These are phyloP conservation scores for Trametes gibbosa DNA, from an alignment of 768 basidiomycete genomes.

Conservation along the genomic window DNA sequence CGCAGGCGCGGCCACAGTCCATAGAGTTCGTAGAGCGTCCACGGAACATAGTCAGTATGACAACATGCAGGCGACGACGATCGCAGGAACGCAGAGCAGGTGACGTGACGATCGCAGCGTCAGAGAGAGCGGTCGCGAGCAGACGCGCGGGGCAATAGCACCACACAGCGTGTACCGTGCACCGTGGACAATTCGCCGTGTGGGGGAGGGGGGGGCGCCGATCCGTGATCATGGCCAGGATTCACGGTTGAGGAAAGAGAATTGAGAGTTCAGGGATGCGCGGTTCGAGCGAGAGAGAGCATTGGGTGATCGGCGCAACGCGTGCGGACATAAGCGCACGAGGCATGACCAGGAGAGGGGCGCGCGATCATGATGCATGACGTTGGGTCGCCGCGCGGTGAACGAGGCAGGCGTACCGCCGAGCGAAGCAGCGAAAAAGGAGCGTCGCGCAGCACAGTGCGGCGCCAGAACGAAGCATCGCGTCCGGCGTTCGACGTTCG, in stretches of 20 bases:
- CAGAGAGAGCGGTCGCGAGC: too few relatives aligned
- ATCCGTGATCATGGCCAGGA: conserved; percentile 17
- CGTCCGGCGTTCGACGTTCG: conserved; percentile 6
- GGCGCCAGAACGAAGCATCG: background rate
- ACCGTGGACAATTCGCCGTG: too few relatives aligned
- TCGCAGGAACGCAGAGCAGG: conserved; percentile 6
- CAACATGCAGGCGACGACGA: background rate
- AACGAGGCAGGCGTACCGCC: conserved; percentile 3
- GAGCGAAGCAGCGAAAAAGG: background rate
- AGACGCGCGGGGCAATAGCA: too few relatives aligned
- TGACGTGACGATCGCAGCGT: conserved; percentile 13
- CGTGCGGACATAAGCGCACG: too few relatives aligned
- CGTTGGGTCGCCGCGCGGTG: too few relatives aligned
- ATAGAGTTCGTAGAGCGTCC: background rate
- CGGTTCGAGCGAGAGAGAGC: background rate
- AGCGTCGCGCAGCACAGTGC: conserved; percentile 3
- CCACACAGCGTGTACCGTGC: too few relatives aligned
- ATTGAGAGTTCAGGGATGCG: too few relatives aligned
- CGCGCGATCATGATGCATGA: conserved; percentile 8
- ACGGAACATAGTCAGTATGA: background rate
- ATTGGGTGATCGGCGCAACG: background rate
- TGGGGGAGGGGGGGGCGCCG: background rate
- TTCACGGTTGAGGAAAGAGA: too few relatives aligned
- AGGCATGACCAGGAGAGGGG: background rate
- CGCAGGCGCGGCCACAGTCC: conserved; percentile 4